phyloP scores from a whole-genome alignment of 495 filamentous ascomycete species.

The Paragyromitra xinjiangensis region DNA sequence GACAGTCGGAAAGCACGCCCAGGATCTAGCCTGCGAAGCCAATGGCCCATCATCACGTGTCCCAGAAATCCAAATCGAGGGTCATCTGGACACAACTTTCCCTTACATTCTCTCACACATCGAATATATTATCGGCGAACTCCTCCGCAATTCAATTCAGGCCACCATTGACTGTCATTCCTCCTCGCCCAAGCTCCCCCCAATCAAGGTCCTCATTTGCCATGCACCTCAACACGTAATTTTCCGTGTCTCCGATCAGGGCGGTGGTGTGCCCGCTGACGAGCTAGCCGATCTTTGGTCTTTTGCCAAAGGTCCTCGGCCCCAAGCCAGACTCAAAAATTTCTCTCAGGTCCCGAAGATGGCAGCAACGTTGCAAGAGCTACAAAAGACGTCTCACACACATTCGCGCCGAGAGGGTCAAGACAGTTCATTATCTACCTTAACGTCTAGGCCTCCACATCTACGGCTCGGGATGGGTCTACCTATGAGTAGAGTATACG shows the following conservation, averaged over 20 bases:
- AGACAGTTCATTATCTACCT: conserved; percentile 74
- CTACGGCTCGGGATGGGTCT: conserved; percentile 91
- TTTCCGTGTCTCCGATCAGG: conserved; percentile 92
- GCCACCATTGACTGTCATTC: conserved; percentile 78
- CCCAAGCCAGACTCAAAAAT: conserved; percentile 76
- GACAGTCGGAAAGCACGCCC: conserved; percentile 76
- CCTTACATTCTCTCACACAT: conserved; percentile 96
- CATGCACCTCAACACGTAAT: conserved; percentile 96
- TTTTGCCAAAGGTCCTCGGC: conserved; percentile 88
- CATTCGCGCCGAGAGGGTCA: conserved; percentile 49
- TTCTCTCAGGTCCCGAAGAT: conserved; percentile 87
- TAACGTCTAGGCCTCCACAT: conserved; percentile 84
- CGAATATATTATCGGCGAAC: conserved; percentile 96
- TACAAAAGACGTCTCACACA: conserved; percentile 61
- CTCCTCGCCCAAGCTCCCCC: conserved; percentile 65
- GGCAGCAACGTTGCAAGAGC: conserved; percentile 93
- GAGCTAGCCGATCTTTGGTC: conserved; percentile 93
- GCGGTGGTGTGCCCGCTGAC: conserved; percentile 86
- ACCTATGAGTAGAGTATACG: conserved; percentile 92
- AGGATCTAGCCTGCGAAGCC: conserved; percentile 72
- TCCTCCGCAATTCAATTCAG: conserved; percentile 93
- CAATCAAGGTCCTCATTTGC: conserved; percentile 93
- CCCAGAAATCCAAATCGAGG: conserved; percentile 83
- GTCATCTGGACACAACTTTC: conserved; percentile 88
- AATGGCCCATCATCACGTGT: conserved; percentile 74